These are phyloP conservation scores for Naganishia sp. DNA, from an alignment of 1,284 basidiomycete species.

Conservation along the genomic window DNA sequence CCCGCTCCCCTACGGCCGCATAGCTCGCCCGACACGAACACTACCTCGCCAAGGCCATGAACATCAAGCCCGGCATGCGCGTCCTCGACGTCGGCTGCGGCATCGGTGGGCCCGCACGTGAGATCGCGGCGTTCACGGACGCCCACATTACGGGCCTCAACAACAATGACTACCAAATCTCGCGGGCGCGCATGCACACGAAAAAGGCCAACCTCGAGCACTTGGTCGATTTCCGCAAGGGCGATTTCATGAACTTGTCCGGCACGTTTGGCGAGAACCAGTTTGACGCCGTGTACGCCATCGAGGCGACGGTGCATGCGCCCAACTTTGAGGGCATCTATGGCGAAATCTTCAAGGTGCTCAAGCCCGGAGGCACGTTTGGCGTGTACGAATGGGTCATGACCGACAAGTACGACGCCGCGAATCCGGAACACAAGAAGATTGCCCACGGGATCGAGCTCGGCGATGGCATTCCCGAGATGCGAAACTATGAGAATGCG, in stretches of 20 bases:
- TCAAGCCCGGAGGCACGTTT: slow-evolving; percentile 96
- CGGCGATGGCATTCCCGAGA: slow-evolving; percentile 96
- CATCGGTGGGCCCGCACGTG: slow-evolving; percentile 93
- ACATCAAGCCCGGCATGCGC: slow-evolving; percentile 81
- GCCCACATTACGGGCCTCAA: slow-evolving; percentile 85
- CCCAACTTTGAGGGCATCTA: slow-evolving; percentile 96
- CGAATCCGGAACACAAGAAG: slow-evolving; percentile 82
- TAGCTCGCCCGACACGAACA: slow-evolving; percentile 96
- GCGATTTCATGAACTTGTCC: slow-evolving; percentile 93
- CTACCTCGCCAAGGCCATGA: slow-evolving; percentile 87
- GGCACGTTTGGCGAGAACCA: slow-evolving; percentile 91
- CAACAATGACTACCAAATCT: slow-evolving; percentile 96
- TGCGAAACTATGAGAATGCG: slow-evolving; percentile 76
- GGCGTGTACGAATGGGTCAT: slow-evolving; percentile 99
- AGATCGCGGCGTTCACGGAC: slow-evolving; percentile 90
- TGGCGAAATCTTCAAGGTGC: slow-evolving; percentile 85
- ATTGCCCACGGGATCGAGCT: slow-evolving; percentile 88
- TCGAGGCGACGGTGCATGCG: slow-evolving; percentile 96
- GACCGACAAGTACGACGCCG: slow-evolving; percentile 91
- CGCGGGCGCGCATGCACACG: slow-evolving; percentile 82
- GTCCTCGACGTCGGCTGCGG: slow-evolving; percentile 98
- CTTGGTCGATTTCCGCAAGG: slow-evolving; percentile 80
- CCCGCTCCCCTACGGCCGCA: not conserved
- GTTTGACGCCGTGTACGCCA: slow-evolving; percentile 97
- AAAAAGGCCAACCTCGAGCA: slow-evolving; percentile 72